Percentiles rank a stretch among this genome's conserved stretches.
Conservation (phyloP, 257 asterid species). For the Fraxinus anomala region DNA sequence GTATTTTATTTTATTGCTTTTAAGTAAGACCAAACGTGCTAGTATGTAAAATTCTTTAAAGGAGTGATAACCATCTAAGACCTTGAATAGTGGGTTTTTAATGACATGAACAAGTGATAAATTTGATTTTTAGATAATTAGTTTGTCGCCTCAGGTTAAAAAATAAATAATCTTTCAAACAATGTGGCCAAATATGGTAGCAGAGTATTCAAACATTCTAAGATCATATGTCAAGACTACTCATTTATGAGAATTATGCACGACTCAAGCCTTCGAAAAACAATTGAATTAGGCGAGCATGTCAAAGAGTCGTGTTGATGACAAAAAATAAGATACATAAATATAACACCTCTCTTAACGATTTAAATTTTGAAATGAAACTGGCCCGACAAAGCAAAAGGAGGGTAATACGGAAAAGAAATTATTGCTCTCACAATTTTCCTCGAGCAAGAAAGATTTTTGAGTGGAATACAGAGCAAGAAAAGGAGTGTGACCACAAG, state of each 20-base stretch:
- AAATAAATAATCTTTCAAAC: background rate
- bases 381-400: background rate
- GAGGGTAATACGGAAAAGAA: background rate
- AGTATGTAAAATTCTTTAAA: background rate
- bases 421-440: background rate
- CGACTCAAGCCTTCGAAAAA: background rate
- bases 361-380: background rate
- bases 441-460: background rate
- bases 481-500: background rate
- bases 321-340: no score
- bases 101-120: background rate
- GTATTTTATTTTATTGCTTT: no score
- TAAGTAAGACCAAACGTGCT: background rate
- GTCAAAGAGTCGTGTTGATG: background rate
- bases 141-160: background rate
- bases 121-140: background rate
- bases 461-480: background rate
- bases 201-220: background rate
- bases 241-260: background rate
- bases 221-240: background rate
- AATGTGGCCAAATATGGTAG: background rate
- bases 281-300: background rate
- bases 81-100: background rate
- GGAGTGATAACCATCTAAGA: background rate
- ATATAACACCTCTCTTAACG: no score